Base-by-base conservation (phyloP, 345 rosid species). In the Euphorbia tirucalli region DNA sequence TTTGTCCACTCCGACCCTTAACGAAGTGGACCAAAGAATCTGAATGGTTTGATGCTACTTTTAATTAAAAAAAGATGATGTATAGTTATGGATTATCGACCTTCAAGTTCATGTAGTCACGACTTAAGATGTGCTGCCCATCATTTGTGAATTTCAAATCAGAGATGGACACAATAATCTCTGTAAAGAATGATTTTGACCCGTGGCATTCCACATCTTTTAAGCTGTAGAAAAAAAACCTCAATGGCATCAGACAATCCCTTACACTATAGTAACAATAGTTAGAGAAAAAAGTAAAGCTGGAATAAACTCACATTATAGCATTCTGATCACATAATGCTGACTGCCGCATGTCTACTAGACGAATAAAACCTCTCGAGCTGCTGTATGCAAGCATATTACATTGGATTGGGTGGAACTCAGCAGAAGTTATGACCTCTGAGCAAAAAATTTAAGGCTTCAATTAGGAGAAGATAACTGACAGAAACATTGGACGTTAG, bases 391-490 rank as follows among this genome's bases (percentile, higher is more conserved):
- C 88, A 50, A 89, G 87, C 73, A 84, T 77, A 78, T 89, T 87
- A 80, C 93, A 89, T 35, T 84, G 84, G 70, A 31, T 68, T 58
- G 93, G 93, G 76, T 89, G 91, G 75, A 89, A 87, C 73, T 87
- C 85, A 32, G 93, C 89, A 49, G 89, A 81, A 11, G 89, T 89
- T 69, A 89, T 87, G 78, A 89, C 89, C 87, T 89, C 89, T 89
- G 89, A 69, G 77, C 25, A 67, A 48, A 70, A 74, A 58, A 67
- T 32, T 62, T 46, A 60, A 22, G 37, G 59, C 54, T 55, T 54
- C 68, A 56, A 73, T 71, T 37, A 77, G 71, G 58, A 72, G 41
- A 52, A 60, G 39, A 31, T 21, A 54, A 41, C 30, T 27, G 19
- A 44, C 13, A 32, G 62, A 63, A 52, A 64, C 46, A 54, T 28